Conservation (phyloP, 2,329 filamentous ascomycete species). For the Aspergillus sp. region DNA sequence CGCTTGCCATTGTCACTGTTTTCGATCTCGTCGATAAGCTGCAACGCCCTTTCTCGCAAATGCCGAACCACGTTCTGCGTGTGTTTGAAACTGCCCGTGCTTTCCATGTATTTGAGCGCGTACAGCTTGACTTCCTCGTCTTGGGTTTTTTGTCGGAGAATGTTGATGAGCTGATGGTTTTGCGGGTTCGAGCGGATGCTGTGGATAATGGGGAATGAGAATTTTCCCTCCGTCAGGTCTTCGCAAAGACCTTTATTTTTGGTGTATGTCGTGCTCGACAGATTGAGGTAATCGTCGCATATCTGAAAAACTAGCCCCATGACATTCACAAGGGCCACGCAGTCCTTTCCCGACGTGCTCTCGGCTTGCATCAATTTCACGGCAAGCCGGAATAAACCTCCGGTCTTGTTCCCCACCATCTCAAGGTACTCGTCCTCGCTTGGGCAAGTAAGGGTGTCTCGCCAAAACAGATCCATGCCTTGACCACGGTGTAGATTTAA, state of each 20-base stretch:
- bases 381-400: conserved; percentile 52
- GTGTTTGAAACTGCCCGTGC: conserved; percentile 87
- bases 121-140: conserved; percentile 90
- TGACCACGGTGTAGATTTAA: conserved; percentile 54
- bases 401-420: conserved; percentile 57
- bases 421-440: conserved; percentile 53
- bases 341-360: conserved; percentile 44
- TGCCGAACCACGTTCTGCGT: conserved; percentile 69
- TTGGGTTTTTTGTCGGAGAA: conserved; percentile 84
- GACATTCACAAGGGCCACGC: conserved; percentile 69
- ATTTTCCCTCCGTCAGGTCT: conserved; percentile 95
- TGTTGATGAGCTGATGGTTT: conserved; percentile 78
- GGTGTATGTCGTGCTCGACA: conserved; percentile 72
- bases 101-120: conserved; percentile 88
- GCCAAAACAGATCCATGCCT: conserved; percentile 56
- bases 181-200: conserved; percentile 71
- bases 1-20: conserved; percentile 35
- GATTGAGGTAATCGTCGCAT: conserved; percentile 82
- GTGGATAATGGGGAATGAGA: conserved; percentile 94
- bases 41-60: conserved; percentile 66
- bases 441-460: conserved; percentile 50
- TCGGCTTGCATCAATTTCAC: conserved; percentile 53
- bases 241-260: conserved; percentile 93
- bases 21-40: conserved; percentile 68
- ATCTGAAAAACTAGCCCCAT: conserved; percentile 54